A percentile compares a stretch with the other conserved stretches of the same genome.
Conservation (phyloP, 2,329 filamentous ascomycete genomes). For the Fusarium beomiforme region DNA sequence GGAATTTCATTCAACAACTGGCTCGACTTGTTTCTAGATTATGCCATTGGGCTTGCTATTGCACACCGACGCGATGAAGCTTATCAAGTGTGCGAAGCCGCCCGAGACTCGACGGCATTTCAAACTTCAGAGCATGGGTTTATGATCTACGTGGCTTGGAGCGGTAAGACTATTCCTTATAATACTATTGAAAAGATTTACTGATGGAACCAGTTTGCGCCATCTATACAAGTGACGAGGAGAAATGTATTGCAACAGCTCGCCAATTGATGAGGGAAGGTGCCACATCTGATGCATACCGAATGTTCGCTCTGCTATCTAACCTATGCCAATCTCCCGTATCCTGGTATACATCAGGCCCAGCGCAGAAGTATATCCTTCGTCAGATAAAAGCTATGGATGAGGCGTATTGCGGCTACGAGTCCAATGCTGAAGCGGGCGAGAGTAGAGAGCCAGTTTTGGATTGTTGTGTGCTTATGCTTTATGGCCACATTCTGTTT, state of each 20-base stretch:
- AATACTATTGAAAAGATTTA: background rate
- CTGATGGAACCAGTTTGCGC: conserved; percentile 73
- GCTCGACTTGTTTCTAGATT: conserved; percentile 91
- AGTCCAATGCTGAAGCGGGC: background rate
- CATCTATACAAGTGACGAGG: conserved; percentile 81
- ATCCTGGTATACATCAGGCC: conserved; percentile 81
- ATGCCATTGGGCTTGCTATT: conserved; percentile 79
- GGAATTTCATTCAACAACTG: conserved; percentile 85
- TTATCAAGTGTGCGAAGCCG: conserved; percentile 82
- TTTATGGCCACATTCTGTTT: conserved; percentile 91
- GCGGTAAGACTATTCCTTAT: conserved; percentile 60
- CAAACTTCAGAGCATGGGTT: conserved; percentile 75
- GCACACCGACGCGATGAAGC: conserved; percentile 74
- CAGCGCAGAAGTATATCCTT: conserved; percentile 89
- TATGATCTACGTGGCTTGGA: conserved; percentile 80
- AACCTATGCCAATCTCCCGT: conserved; percentile 77
- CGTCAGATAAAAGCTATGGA: conserved; percentile 94
- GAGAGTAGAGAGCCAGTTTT: conserved; percentile 51
- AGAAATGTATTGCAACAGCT: conserved; percentile 75
- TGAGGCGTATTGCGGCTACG: conserved; percentile 56
- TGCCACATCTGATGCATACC: conserved; percentile 83
- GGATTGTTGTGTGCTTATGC: conserved; percentile 83
- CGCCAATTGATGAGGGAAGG: conserved; percentile 88
- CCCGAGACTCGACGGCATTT: conserved; percentile 84
- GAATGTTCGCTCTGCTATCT: conserved; percentile 83